Base-by-base conservation (phyloP, 2,329 filamentous ascomycete species). In the Westerdykella ornata region DNA sequence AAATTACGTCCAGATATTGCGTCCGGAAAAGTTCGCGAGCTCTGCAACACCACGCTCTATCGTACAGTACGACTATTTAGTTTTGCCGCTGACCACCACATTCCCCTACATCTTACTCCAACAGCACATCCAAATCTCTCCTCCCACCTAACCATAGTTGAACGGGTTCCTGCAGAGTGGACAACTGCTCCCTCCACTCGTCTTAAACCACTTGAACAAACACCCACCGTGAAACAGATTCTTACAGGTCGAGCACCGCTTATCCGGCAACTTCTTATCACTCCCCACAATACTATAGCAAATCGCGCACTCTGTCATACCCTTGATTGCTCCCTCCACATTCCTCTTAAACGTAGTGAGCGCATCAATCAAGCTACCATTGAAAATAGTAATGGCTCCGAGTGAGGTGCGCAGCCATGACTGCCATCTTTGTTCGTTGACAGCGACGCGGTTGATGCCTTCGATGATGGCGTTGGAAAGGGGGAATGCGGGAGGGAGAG, bases 171-270 rank as follows among this genome's bases (percentile, higher is more conserved):
- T 77, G 68, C 92, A 98, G 49, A 98, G 72, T 36, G 92, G 92
- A 67, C 92, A 98, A 37, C 84, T 90, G 57, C 85, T 92, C 59
- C 87, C 83, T 66, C 87, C 94, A 63, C 88, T 95, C 55, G 77
- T 90, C 74, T 87, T 85, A 73, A 98, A 97, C 92, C 92, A 98
- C 68, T 90, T 89, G 72, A 88, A 95, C 68, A 98, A 68, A 69
- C 92, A 98, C 2, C 79, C 78, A 1, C 83, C 78, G 67, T 98
- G 92, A 72, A 97, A 98, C 39, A 85, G 72, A 67, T 98, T 90
- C 73, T 88, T 90, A 75, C 92, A 98, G 1, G 90, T 97, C 35
- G 77, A 74, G 65, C 92, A 98, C 41, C 80, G 76, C 74, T 97
- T 97, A 64, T 92, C 90, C 0, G 92, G 92, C 64, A 94, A 80